A percentile compares a stretch with the other conserved stretches of the same genome.
These are phyloP conservation scores for Ceratocystis eucalypticola DNA, from an alignment of 2,329 filamentous ascomycete species.

Conservation along the genomic window DNA sequence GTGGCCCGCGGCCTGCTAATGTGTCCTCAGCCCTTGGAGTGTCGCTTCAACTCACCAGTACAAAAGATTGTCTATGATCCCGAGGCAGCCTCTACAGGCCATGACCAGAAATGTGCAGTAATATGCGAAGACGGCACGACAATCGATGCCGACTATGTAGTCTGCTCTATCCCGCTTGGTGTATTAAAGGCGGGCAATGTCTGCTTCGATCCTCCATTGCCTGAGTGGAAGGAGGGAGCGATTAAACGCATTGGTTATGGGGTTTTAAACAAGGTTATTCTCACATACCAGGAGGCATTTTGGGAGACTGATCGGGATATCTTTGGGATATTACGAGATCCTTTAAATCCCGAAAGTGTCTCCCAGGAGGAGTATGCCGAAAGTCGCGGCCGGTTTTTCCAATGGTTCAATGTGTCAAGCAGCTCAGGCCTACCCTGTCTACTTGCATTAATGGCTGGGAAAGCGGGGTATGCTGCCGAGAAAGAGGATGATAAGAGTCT, in stretches of 20 bases:
- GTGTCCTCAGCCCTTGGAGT: constrained; percentile 60
- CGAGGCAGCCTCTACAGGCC: constrained; percentile 16
- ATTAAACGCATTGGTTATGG: constrained; percentile 83
- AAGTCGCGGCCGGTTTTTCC: constrained; percentile 80
- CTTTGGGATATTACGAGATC: constrained; percentile 76
- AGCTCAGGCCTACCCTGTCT: constrained; percentile 79
- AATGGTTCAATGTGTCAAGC: constrained; percentile 93
- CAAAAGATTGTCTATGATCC: constrained; percentile 49
- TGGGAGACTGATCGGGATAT: constrained; percentile 87
- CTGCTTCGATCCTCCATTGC: constrained; percentile 80
- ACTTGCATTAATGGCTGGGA: constrained; percentile 88
- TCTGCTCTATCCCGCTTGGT: constrained; percentile 79
- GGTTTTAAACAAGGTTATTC: constrained; percentile 83
- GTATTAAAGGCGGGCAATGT: constrained; percentile 75
- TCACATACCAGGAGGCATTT: constrained; percentile 80
- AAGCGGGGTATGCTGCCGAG: constrained; percentile 83
- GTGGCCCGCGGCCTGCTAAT: constrained; percentile 76
- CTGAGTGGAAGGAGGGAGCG: constrained; percentile 67
- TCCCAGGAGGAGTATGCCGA: constrained; percentile 42
- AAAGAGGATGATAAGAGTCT: constrained; percentile 59
- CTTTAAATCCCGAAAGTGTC: constrained; percentile 54
- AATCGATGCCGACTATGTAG: constrained; percentile 77
- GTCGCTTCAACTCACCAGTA: constrained; percentile 61
- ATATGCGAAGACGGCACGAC: constrained; percentile 64
- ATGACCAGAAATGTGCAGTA: constrained; percentile 40